Conservation (phyloP, 768 basidiomycete species). For the Termitomyces sp. region DNA sequence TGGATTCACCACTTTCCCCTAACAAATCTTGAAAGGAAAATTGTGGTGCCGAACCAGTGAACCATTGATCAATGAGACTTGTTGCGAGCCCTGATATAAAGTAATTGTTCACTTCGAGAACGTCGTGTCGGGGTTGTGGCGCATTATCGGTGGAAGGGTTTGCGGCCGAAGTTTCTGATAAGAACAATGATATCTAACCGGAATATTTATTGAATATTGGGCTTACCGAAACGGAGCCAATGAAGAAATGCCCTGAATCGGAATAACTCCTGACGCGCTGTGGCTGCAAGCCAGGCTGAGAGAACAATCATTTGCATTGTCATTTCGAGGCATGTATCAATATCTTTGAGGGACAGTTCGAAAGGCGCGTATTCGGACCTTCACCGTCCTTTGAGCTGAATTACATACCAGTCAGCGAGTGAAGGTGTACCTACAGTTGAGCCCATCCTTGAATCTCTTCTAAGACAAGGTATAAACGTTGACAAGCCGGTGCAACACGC, state of each 20-base stretch:
- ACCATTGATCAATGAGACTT: slow-evolving; percentile 79
- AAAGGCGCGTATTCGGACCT: slow-evolving; percentile 61
- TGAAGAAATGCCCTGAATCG: slow-evolving; percentile 77
- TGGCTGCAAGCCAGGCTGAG: slow-evolving; percentile 64
- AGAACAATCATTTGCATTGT: slow-evolving; percentile 57
- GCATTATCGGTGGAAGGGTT: slow-evolving; percentile 52
- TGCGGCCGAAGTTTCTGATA: slow-evolving; percentile 44
- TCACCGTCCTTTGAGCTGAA: slow-evolving; percentile 12
- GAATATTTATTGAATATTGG: slow-evolving; percentile 1
- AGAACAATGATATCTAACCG: background rate
- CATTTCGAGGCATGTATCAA: slow-evolving; percentile 50
- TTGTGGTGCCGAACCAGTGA: slow-evolving; percentile 57
- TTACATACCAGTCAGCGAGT: slow-evolving; percentile 3
- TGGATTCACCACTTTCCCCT: slow-evolving; percentile 27
- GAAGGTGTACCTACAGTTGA: slow-evolving; percentile 44
- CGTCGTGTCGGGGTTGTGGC: slow-evolving; percentile 58
- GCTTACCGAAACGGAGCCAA: slow-evolving; percentile 72
- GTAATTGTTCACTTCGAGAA: slow-evolving; percentile 79
- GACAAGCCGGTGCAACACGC: slow-evolving; percentile 67
- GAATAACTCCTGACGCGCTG: slow-evolving; percentile 62
- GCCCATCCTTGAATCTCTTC: slow-evolving; percentile 82
- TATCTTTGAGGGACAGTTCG: slow-evolving; percentile 46
- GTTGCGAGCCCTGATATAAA: slow-evolving; percentile 64
- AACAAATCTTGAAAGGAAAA: slow-evolving; percentile 51
- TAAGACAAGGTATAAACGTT: slow-evolving; percentile 71